These are phyloP conservation scores for Solanum hybrid DNA, from an alignment of 305 asterid species.

Conservation along the genomic window DNA sequence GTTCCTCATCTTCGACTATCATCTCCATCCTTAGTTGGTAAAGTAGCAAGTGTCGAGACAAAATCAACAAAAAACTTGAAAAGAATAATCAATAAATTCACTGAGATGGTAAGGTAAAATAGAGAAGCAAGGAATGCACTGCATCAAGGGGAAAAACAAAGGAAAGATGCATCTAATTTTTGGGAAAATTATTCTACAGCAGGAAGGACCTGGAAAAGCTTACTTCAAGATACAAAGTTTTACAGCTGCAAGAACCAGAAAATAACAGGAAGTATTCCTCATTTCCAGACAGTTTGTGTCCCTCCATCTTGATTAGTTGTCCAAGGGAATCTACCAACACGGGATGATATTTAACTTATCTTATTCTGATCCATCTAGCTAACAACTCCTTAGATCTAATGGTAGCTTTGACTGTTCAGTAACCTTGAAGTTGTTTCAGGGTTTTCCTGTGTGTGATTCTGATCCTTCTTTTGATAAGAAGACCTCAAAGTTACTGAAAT, in stretches of 20 bases:
- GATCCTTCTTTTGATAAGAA: conserved; percentile 2
- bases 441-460: neutral
- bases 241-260: neutral
- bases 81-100: neutral
- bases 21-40: neutral
- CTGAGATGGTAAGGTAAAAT: neutral
- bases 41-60: neutral
- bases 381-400: neutral
- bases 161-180: neutral
- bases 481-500: neutral
- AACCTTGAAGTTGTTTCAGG: neutral
- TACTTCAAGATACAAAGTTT: neutral
- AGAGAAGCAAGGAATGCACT: neutral
- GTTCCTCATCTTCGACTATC: neutral
- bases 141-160: neutral
- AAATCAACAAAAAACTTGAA: neutral
- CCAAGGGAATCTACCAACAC: neutral
- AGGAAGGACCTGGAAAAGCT: neutral
- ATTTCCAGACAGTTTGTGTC: neutral
- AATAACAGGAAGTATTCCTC: neutral
- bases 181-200: neutral
- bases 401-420: neutral
- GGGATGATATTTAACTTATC: neutral
- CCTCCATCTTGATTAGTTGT: neutral
- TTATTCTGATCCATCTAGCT: neutral